Percentiles rank a stretch among this genome's conserved stretches.
Conservation (phyloP, 805 yeast genomes). For the Wickerhamiella domercqiae region DNA sequence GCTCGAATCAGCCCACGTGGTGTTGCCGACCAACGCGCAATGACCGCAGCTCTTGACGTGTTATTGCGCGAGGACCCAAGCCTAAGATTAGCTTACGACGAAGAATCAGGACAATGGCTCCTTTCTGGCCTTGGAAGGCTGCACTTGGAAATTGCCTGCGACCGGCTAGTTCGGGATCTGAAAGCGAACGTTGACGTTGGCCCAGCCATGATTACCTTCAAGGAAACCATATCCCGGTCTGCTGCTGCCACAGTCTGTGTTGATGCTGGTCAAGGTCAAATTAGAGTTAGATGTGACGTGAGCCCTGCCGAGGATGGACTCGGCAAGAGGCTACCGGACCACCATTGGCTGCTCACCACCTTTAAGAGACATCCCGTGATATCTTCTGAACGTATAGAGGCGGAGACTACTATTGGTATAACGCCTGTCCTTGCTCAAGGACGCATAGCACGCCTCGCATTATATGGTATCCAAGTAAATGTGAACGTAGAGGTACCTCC, state of each 20-base stretch:
- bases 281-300: slow-evolving; percentile 6
- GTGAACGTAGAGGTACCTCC: slow-evolving; percentile 42
- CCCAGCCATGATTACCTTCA: slow-evolving; percentile 76
- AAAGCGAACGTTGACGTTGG: slow-evolving; percentile 71
- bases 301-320: neutral
- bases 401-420: slow-evolving; percentile 21
- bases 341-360: slow-evolving; percentile 1
- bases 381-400: slow-evolving; percentile 19
- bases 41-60: slow-evolving; percentile 53
- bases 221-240: slow-evolving; percentile 39
- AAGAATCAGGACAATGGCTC: slow-evolving; percentile 78
- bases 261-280: slow-evolving; percentile 6
- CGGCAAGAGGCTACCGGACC: slow-evolving; percentile 5
- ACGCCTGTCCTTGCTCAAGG: slow-evolving; percentile 31
- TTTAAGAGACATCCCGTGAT: slow-evolving; percentile 18
- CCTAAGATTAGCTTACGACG: slow-evolving; percentile 48
- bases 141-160: slow-evolving; percentile 77
- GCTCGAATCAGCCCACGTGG: slow-evolving; percentile 71
- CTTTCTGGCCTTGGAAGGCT: slow-evolving; percentile 95
- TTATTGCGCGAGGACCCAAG: slow-evolving; percentile 87
- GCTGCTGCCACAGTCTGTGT: neutral
- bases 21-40: slow-evolving; percentile 58
- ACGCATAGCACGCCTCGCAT: slow-evolving; percentile 30
- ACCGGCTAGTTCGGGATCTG: slow-evolving; percentile 64
- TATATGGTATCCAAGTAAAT: slow-evolving; percentile 46